Percentiles rank a stretch among this genome's conserved stretches.
phyloP scores from a whole-genome alignment of 2,329 filamentous ascomycete genomes.

The Fusarium paranaense region DNA sequence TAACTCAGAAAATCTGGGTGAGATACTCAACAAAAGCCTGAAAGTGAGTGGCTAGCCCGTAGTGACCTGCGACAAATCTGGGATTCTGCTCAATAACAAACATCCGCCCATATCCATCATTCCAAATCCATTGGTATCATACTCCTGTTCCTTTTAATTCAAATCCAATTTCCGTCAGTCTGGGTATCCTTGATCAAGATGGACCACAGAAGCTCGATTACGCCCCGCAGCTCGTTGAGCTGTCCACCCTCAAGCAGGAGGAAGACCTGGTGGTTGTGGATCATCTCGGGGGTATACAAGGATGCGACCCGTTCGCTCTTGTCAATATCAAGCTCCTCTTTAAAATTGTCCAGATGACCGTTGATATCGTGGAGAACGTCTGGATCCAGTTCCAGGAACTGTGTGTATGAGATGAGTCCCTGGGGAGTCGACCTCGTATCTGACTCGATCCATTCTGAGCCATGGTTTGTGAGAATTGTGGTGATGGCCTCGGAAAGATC shows the following conservation, averaged over 20 bases:
- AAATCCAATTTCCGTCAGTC: no score
- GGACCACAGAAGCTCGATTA: constrained; percentile 26
- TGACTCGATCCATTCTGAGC: constrained; percentile 41
- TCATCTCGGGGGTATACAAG: constrained; percentile 9
- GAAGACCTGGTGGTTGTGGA: constrained; percentile 30
- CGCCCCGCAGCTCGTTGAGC: constrained; percentile 14
- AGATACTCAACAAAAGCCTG: neutral
- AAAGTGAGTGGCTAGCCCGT: neutral
- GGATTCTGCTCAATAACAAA: neutral
- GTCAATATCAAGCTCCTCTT: constrained; percentile 24
- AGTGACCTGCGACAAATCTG: neutral
- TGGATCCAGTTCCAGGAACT: constrained; percentile 29
- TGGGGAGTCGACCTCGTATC: neutral
- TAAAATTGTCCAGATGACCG: constrained; percentile 16
- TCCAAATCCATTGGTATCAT: neutral
- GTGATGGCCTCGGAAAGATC: constrained; percentile 26
- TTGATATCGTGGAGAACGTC: constrained; percentile 33
- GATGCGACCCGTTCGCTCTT: neutral
- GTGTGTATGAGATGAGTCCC: constrained; percentile 20
- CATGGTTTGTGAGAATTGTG: constrained; percentile 39
- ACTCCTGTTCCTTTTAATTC: neutral
- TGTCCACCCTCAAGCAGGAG: constrained; percentile 21
- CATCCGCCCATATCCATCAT: neutral
- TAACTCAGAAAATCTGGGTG: neutral
- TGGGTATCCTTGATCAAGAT: constrained; percentile 12